Evolutionary conservation across 345 rosid species (phyloP).

Genomic region (Aquilaria sinensis): DNA sequence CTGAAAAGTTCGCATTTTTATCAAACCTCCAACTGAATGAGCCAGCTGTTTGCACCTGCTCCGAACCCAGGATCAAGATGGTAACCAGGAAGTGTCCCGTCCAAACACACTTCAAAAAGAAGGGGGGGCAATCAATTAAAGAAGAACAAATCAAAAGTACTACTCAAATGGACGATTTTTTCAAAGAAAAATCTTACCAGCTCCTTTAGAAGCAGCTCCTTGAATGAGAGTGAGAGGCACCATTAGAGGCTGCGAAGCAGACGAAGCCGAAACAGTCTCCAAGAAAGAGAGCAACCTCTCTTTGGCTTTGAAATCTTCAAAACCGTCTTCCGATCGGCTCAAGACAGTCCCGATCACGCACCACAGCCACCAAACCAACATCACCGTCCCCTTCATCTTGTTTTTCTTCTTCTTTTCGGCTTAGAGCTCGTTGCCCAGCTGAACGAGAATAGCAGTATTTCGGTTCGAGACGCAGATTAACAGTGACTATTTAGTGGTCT

Average conservation of each 20-base stretch:
- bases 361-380: constrained; percentile 8
- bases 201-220: constrained; percentile 59
- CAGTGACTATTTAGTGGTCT: background rate
- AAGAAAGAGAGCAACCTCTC: constrained; percentile 16
- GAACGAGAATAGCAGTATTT: no score
- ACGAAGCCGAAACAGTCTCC: constrained; percentile 7
- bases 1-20: no score
- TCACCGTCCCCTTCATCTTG: constrained; percentile 1
- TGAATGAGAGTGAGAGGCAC: constrained; percentile 51
- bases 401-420: no score
- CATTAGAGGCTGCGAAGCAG: constrained; percentile 29
- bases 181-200: constrained; percentile 24
- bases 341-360: constrained; percentile 6
- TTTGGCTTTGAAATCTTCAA: constrained; percentile 13
- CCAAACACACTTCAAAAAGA: constrained; percentile 55
- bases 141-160: no score
- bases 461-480: background rate
- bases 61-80: constrained; percentile 72
- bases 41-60: constrained; percentile 77
- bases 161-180: no score
- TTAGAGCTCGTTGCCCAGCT: background rate
- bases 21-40: constrained; percentile 76
- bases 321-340: constrained; percentile 29
- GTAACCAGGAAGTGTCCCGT: constrained; percentile 88
- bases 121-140: no score